phyloP scores from a whole-genome alignment of 768 basidiomycete genomes.

The Rhodosporidiobolus odoratus region DNA sequence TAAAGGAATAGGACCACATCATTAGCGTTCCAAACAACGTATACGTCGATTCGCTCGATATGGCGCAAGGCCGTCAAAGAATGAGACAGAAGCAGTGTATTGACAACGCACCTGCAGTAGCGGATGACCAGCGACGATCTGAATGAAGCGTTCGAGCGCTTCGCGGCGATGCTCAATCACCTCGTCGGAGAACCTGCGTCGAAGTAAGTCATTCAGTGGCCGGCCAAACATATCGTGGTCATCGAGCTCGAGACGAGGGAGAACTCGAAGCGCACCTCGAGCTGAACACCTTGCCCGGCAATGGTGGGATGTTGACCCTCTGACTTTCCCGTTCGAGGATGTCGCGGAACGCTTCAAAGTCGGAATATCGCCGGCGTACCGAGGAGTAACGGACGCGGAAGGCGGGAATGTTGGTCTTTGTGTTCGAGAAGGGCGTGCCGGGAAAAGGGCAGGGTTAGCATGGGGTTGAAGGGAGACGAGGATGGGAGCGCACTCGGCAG shows the following conservation, averaged over 20 bases:
- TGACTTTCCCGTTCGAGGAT: conserved; percentile 95
- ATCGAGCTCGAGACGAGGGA: neutral
- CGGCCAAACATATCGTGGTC: neutral
- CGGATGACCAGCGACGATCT: conserved; percentile 94
- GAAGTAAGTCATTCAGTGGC: neutral
- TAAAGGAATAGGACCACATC: no score
- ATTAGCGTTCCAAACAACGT: no score
- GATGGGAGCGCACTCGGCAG: conserved; percentile 66
- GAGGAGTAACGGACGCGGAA: conserved; percentile 93
- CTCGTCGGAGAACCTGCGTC: conserved; percentile 76
- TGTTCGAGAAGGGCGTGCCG: neutral
- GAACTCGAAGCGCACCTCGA: conserved; percentile 54
- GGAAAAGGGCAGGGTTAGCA: neutral
- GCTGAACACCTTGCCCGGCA: conserved; percentile 97
- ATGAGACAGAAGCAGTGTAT: conserved; percentile 73
- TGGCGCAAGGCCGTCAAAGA: no score
- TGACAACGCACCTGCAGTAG: conserved; percentile 69
- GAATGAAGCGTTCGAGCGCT: conserved; percentile 88
- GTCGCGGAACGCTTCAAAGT: conserved; percentile 95
- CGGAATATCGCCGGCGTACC: conserved; percentile 80
- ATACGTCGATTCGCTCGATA: no score
- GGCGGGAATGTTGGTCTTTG: conserved; percentile 97
- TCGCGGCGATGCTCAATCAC: conserved; percentile 88
- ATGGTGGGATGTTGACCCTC: conserved; percentile 91
- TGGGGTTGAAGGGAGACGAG: neutral